phyloP scores from a whole-genome alignment of 371 early-diverging fungal genomes.

The Blakeslea trispora region DNA sequence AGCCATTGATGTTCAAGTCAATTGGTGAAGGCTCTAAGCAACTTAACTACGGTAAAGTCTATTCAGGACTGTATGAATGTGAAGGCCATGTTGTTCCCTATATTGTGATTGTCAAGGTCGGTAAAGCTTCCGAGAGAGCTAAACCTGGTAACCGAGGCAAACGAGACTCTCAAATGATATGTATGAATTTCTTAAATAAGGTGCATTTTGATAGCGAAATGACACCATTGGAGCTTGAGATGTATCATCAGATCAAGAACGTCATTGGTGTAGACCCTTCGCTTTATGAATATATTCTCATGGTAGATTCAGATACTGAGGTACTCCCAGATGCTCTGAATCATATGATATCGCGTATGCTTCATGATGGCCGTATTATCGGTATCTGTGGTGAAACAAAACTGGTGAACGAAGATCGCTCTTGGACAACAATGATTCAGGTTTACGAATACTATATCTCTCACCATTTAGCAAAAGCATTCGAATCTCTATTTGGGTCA shows the following conservation, averaged over 20 bases:
- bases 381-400: slow-evolving; percentile 95
- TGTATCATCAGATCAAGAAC: slow-evolving; percentile 91
- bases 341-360: slow-evolving; percentile 86
- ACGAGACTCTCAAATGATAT: slow-evolving; percentile 99
- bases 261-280: slow-evolving; percentile 88
- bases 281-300: slow-evolving; percentile 91
- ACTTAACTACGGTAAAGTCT: slow-evolving; percentile 96
- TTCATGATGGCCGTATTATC: slow-evolving; percentile 87
- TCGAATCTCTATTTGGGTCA: slow-evolving; percentile 99
- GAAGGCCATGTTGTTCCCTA: slow-evolving; percentile 92
- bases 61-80: slow-evolving; percentile 94
- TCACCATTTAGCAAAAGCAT: slow-evolving; percentile 97
- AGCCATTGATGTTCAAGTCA: slow-evolving; percentile 90
- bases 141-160: slow-evolving; percentile 99
- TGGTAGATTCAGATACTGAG: slow-evolving; percentile 96
- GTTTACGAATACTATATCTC: slow-evolving; percentile 99
- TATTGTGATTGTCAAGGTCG: slow-evolving; percentile 94
- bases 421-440: slow-evolving; percentile 98
- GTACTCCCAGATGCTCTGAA: slow-evolving; percentile 83
- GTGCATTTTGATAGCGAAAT: slow-evolving; percentile 92
- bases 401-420: slow-evolving; percentile 84
- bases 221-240: slow-evolving; percentile 92
- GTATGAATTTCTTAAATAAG: slow-evolving; percentile 98
- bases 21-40: slow-evolving; percentile 91
- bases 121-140: slow-evolving; percentile 76